Evolutionary conservation across 805 yeast species (phyloP).

Genomic region (Lipomyces yamadae): DNA sequence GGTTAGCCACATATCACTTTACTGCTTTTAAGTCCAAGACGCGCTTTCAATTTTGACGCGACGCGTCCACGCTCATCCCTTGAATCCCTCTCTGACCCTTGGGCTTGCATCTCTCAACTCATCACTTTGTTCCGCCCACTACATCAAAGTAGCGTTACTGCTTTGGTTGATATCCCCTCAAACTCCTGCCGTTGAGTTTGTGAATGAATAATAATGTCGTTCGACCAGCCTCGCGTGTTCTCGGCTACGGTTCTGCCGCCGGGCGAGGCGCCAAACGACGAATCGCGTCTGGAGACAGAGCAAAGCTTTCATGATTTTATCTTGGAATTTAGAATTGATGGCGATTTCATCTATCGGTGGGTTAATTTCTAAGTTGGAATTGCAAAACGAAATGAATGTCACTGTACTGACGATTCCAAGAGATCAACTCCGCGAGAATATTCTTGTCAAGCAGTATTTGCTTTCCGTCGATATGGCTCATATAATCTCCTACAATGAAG

Average conservation of each 20-base stretch:
- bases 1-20: neutral
- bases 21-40: neutral
- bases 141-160: neutral
- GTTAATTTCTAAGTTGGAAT: constrained; percentile 4
- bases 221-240: constrained; percentile 47
- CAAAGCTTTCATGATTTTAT: constrained; percentile 71
- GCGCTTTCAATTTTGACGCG: constrained; percentile 1
- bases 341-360: constrained; percentile 71
- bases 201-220: constrained; percentile 44
- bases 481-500: constrained; percentile 85
- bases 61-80: constrained; percentile 1
- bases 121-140: neutral
- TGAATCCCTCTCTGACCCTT: neutral
- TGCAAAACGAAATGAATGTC: neutral
- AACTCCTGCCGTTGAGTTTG: neutral
- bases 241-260: constrained; percentile 40
- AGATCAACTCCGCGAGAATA: constrained; percentile 87
- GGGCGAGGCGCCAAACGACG: constrained; percentile 62
- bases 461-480: constrained; percentile 81
- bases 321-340: constrained; percentile 80
- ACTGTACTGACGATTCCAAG: constrained; percentile 44
- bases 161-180: neutral
- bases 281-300: constrained; percentile 47
- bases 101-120: neutral
- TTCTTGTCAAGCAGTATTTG: constrained; percentile 73